These are phyloP conservation scores for Ustulina deusta DNA, from an alignment of 2,329 filamentous ascomycete genomes.

Conservation along the genomic window DNA sequence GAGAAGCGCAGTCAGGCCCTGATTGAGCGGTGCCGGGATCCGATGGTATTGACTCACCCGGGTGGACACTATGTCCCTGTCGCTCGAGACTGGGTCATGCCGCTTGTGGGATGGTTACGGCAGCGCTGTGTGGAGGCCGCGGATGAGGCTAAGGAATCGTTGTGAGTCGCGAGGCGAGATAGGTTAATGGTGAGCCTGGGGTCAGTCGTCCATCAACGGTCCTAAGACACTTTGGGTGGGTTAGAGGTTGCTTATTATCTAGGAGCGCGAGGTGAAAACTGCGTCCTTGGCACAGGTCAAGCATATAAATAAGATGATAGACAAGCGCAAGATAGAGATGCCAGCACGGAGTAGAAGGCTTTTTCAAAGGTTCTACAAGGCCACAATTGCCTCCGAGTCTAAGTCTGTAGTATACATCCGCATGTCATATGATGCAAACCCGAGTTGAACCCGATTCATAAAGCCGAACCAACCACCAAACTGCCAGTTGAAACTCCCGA, in stretches of 20 bases:
- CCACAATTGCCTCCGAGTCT: slow-evolving; percentile 43
- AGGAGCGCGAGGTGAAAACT: not conserved
- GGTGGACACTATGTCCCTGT: slow-evolving; percentile 92
- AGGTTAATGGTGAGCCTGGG: not conserved
- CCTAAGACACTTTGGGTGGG: not conserved
- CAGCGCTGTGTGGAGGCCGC: slow-evolving; percentile 41
- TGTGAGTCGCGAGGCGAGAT: slow-evolving; percentile 23
- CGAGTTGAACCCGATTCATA: slow-evolving; percentile 33
- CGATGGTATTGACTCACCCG: slow-evolving; percentile 75
- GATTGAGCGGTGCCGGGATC: slow-evolving; percentile 71
- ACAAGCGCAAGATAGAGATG: slow-evolving; percentile 20
- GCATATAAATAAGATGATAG: slow-evolving; percentile 27
- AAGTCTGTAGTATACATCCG: slow-evolving; percentile 50
- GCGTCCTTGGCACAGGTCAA: slow-evolving; percentile 9
- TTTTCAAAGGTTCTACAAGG: slow-evolving; percentile 41
- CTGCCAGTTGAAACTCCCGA: slow-evolving; percentile 14
- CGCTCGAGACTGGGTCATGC: slow-evolving; percentile 82
- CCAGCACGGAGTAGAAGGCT: slow-evolving; percentile 38
- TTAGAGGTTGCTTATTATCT: not conserved
- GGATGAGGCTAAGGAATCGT: slow-evolving; percentile 36
- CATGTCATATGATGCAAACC: slow-evolving; percentile 46
- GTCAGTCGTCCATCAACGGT: not conserved
- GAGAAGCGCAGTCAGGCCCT: slow-evolving; percentile 77
- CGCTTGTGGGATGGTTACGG: slow-evolving; percentile 70
- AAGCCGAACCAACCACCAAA: slow-evolving; percentile 28